Conservation (phyloP, 2,329 filamentous ascomycete genomes). For the Chaetomium globosum region DNA sequence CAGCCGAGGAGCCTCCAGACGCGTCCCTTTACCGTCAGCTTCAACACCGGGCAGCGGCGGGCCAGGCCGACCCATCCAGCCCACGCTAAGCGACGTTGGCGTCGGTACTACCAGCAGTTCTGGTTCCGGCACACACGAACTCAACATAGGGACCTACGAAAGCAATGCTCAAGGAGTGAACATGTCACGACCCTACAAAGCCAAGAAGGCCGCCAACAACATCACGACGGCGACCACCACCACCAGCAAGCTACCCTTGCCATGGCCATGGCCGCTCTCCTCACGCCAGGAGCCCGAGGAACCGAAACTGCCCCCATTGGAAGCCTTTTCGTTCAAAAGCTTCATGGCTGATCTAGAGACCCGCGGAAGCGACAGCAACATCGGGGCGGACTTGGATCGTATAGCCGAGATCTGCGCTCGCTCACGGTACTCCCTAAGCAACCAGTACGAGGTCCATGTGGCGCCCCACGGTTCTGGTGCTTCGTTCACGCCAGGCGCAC, state of each 20-base stretch:
- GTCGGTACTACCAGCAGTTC: constrained; percentile 22
- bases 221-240: not conserved
- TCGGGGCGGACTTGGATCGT: constrained; percentile 62
- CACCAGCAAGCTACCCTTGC: constrained; percentile 36
- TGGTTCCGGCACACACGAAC: not conserved
- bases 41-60: constrained; percentile 34
- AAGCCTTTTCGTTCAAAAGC: constrained; percentile 66
- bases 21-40: constrained; percentile 39
- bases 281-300: constrained; percentile 34
- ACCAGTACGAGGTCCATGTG: constrained; percentile 68
- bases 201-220: constrained; percentile 41
- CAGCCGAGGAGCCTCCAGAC: constrained; percentile 40
- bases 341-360: constrained; percentile 61
- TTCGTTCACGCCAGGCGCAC: constrained; percentile 46
- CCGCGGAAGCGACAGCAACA: constrained; percentile 49
- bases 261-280: constrained; percentile 39
- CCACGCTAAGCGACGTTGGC: constrained; percentile 34
- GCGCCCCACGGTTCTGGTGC: constrained; percentile 62
- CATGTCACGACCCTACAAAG: constrained; percentile 49
- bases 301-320: constrained; percentile 60
- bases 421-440: constrained; percentile 66
- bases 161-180: constrained; percentile 37
- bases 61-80: constrained; percentile 36
- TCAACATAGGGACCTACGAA: constrained; percentile 15
- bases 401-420: constrained; percentile 69